phyloP scores from a whole-genome alignment of 2,329 filamentous ascomycete species.

The Aspergillus melleus region DNA sequence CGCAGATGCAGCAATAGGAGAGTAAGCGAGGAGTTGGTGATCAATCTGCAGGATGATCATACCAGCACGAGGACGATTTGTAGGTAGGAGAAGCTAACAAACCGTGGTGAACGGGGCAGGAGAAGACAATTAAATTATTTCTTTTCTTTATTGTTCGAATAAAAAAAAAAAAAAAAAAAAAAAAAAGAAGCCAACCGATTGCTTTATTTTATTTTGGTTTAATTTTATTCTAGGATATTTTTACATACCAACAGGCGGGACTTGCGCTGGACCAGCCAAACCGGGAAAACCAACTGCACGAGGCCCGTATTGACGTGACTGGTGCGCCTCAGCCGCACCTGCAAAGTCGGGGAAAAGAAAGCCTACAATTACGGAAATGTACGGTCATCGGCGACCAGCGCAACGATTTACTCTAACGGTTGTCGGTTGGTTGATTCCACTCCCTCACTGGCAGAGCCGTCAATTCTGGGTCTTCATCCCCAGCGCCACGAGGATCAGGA shows the following conservation, averaged over 20 bases:
- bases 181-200: no score
- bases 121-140: neutral
- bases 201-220: neutral
- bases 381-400: neutral
- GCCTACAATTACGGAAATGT: constrained; percentile 2
- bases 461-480: constrained; percentile 8
- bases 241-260: neutral
- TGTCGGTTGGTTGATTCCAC: constrained; percentile 13
- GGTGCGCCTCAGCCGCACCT: constrained; percentile 6
- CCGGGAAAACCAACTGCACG: constrained; percentile 3
- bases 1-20: constrained; percentile 1
- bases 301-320: constrained; percentile 5
- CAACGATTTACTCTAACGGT: constrained; percentile 20
- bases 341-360: constrained; percentile 7
- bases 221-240: neutral
- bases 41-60: constrained; percentile 11
- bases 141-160: neutral
- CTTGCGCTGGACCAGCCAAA: neutral
- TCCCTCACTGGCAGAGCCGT: constrained; percentile 2
- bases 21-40: constrained; percentile 10
- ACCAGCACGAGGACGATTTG: constrained; percentile 9
- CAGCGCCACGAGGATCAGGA: constrained; percentile 8
- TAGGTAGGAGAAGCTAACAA: neutral
- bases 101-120: neutral
- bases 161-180: no score